A percentile compares a stretch with the other conserved stretches of the same genome.
Conservation (phyloP, 176 grass and related monocot genomes). For the Poa annua region DNA sequence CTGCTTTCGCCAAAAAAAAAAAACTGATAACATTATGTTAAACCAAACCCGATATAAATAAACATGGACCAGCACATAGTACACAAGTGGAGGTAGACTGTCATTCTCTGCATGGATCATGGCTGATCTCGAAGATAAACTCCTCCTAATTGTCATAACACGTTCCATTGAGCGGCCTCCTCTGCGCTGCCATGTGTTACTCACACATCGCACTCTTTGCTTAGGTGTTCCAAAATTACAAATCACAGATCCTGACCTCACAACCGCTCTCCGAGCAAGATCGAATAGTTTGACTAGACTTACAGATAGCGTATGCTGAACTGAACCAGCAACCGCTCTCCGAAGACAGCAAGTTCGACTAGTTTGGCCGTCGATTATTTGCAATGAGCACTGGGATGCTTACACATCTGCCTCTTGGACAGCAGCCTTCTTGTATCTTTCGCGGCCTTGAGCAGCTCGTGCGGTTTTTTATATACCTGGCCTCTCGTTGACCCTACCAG, state of each 20-base stretch:
- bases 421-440: background rate
- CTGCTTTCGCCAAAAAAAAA: too few relatives aligned
- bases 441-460: slow-evolving; percentile 39
- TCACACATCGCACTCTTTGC: background rate
- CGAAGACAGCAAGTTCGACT: background rate
- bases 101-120: slow-evolving; percentile 44
- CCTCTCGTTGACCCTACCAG: background rate
- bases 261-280: background rate
- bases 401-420: background rate
- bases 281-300: slow-evolving; percentile 17
- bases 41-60: too few relatives aligned
- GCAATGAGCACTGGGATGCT: background rate
- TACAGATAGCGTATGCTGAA: background rate
- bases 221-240: background rate
- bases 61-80: background rate
- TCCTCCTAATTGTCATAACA: background rate
- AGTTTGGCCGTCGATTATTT: background rate
- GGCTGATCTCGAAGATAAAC: background rate
- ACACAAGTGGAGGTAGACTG: background rate
- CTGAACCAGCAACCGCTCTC: background rate
- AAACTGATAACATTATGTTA: too few relatives aligned
- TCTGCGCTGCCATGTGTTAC: background rate
- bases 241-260: slow-evolving; percentile 18
- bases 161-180: background rate
- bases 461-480: background rate